These are phyloP conservation scores for Iberis pinnata DNA, from an alignment of 345 rosid species.

Conservation along the genomic window DNA sequence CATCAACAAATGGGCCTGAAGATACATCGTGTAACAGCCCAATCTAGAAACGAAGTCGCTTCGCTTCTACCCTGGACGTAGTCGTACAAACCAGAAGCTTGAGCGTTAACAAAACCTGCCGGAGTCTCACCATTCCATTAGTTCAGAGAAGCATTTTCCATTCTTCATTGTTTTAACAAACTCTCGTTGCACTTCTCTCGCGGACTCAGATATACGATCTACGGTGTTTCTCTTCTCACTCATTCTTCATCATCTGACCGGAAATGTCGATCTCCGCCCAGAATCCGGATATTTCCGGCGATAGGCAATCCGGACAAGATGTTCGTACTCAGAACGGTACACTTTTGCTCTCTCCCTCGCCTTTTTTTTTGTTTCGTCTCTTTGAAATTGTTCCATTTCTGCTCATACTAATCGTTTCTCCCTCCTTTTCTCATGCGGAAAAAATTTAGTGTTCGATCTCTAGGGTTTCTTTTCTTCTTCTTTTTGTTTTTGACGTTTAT, in stretches of 20 bases:
- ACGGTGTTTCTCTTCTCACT: slow-evolving; percentile 17
- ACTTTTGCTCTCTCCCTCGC: neutral
- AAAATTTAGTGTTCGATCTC: slow-evolving; percentile 16
- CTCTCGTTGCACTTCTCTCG: slow-evolving; percentile 5
- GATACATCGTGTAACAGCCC: too few species aligned
- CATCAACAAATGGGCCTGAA: too few species aligned
- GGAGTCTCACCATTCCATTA: slow-evolving; percentile 14
- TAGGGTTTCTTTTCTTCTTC: slow-evolving; percentile 15
- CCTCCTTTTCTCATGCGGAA: neutral
- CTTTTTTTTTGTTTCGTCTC: neutral
- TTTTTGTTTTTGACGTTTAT: neutral
- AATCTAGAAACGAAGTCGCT: slow-evolving; percentile 11
- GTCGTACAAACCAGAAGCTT: slow-evolving; percentile 25
- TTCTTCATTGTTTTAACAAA: neutral
- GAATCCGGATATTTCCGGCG: slow-evolving; percentile 83
- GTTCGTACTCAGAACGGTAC: slow-evolving; percentile 95
- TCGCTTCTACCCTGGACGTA: slow-evolving; percentile 1
- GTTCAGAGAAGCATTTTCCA: slow-evolving; percentile 24
- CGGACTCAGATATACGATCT: slow-evolving; percentile 32
- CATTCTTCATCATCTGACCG: neutral
- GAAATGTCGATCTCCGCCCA: slow-evolving; percentile 54
- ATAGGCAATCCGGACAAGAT: slow-evolving; percentile 88
- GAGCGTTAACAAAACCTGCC: slow-evolving; percentile 27
- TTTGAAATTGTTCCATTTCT: neutral
- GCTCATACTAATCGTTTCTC: neutral